Base-by-base conservation (phyloP, 805 yeast genomes). In the Zygosaccharomyces lentus region DNA sequence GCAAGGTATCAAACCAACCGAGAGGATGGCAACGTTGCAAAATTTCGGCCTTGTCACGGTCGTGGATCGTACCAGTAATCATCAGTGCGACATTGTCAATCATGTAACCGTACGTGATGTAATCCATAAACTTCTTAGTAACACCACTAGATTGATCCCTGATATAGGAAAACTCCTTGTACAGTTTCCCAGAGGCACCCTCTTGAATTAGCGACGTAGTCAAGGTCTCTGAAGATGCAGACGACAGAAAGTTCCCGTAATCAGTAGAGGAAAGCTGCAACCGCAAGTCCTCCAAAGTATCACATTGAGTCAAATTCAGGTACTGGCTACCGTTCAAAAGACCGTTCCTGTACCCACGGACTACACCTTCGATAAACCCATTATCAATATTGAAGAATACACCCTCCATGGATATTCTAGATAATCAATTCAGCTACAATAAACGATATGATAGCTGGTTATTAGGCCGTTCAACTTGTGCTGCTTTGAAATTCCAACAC, bases 1-100 rank as follows among this genome's bases (percentile, higher is more conserved):
- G 99, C 56, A 93, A 78, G 6, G 98, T 91, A 57, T 93, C 99
- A 61, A 93, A 93, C 96, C 97, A 90, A 37, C 99, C 99, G 57
- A 93, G 74, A 0, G 99, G 99, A 65, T 93, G 96, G 65, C 96
- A 89, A 64, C 96, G 82, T 48, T 81, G 81, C 59, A 93, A 75
- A 43, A 95, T 84, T 61, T 93, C 99, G 34, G 80, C 69, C 61
- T 87, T 81, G 67, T 95, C 96, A 60, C 98, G 78, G 61, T 90
- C 95, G 64, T 93, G 99, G 50, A 93, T 78, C 0, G 99, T 89
- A 17, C 99, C 99, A 1, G 97, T 90, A 61, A 93, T 91, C 84
- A 93, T 85, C 61, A 93, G 74, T 19, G 93, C 87, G 32, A 93
- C 96, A 66, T 93, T 93, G 70, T 93, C 99, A 61, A 93, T 95